Percentiles rank a stretch among this genome's conserved stretches.
Conservation (phyloP, 148 eudicot species). For the Gaultheria prostrata region DNA sequence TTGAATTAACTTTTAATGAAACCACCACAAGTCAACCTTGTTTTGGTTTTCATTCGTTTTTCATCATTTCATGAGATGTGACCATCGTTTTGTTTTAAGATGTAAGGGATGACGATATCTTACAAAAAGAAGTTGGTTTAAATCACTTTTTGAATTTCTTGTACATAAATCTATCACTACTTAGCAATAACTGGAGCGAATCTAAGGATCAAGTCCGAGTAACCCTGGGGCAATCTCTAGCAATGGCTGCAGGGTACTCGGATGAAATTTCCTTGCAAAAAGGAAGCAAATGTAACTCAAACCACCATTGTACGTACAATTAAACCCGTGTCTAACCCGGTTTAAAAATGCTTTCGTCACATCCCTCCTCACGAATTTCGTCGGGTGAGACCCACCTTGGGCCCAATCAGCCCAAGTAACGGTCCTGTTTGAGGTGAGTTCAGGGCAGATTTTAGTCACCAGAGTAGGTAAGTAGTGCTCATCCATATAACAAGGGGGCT, state of each 20-base stretch:
- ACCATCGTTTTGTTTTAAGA: too few relatives aligned
- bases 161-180: not conserved
- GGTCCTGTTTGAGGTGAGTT: slow-evolving; percentile 39
- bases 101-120: too few relatives aligned
- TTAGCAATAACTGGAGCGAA: not conserved
- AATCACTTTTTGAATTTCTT: not conserved
- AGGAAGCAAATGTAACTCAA: slow-evolving; percentile 36
- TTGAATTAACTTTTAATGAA: too few relatives aligned
- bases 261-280: slow-evolving; percentile 58
- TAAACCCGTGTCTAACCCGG: slow-evolving; percentile 26
- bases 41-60: too few relatives aligned
- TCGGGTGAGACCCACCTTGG: slow-evolving; percentile 49
- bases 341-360: slow-evolving; percentile 32
- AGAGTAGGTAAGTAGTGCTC: slow-evolving; percentile 88
- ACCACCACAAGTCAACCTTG: too few relatives aligned
- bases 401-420: slow-evolving; percentile 62
- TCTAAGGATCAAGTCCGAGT: slow-evolving; percentile 28
- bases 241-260: slow-evolving; percentile 41
- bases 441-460: slow-evolving; percentile 44
- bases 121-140: not conserved
- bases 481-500: slow-evolving; percentile 72
- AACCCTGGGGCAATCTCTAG: slow-evolving; percentile 35
- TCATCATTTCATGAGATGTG: too few relatives aligned
- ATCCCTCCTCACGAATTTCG: slow-evolving; percentile 30
- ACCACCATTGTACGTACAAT: slow-evolving; percentile 36